Evolutionary conservation across 1,139 yeast genomes (phyloP), one percentile per base, ranked within the genome.

Genomic region (Diutina ranongensis): DNA sequence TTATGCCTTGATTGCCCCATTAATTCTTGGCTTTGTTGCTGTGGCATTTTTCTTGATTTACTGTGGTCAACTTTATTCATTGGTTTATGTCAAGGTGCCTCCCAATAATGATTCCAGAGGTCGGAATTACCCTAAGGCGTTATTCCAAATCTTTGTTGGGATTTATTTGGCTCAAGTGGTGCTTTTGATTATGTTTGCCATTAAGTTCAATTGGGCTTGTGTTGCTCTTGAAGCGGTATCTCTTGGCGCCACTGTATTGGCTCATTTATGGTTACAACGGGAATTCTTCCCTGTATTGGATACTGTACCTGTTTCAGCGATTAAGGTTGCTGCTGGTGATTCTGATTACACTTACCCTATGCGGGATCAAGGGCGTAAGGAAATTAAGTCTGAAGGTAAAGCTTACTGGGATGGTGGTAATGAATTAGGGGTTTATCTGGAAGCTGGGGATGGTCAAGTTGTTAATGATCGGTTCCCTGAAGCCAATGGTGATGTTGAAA

Each of bases 251-350:
- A 78, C 87, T 10, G 78, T 71, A 20, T 63, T 66, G 45, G 64
- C 72, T 45, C 86, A 80, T 55, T 45, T 81, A 31, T 80, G 71
- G 59, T 65, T 77, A 58, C 78, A 78, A 59, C 60, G 72, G 59
- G 72, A 61, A 50, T 81, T 81, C 58, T 69, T 77, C 46, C 80
- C 85, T 41, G 61, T 82, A 49, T 65, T 78, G 55, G 86, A 76
- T 54, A 68, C 72, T 35, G 86, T 83, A 45, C 92, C 97, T 50
- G 73, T 94, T 46, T 77, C 86, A 47, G 87, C 86, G 3, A 70
- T 83, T 51, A 68, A 69, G 51, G 72, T 73, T 53, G 78, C 82
- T 36, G 68, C 77, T 51, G 83, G 81, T 49, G 79, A 72, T 49
- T 46, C 59, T 1, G 60, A 68, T n/a, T 64, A 61, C 55, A 73